Evolutionary conservation across 208 protist genomes (phyloP), one percentile per base, ranked within the genome.

Genomic region (Entamoeba moshkovskii): DNA sequence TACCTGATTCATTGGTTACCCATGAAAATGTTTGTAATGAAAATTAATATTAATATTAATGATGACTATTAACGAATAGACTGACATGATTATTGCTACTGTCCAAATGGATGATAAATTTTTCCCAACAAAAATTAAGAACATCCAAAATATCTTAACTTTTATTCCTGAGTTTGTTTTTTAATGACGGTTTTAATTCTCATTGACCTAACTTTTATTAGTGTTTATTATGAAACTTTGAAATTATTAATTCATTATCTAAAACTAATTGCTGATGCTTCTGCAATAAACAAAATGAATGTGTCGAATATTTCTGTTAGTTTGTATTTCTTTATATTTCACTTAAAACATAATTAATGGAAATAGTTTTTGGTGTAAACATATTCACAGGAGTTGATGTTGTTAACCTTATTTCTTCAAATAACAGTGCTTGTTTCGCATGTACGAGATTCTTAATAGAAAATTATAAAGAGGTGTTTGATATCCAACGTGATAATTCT

Each of bases 31-130:
- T 85, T 85, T 42, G 59, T 85, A 33, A 13, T 85, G 13, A 85
- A 85, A 33, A 29, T 85, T 85, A 59, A 13, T 85, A 38, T 85
- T 85, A 3, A 13, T 85, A 85, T 11, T 85, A 33, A 85, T 8
- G n/a, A 15, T 11, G 8, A 85, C 13, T 85, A 6, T 85, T 85
- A 25, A 59, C 49, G 18, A 18, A 59, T 85, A 85, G 59, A 85
- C 59, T 42, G 59, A 85, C 25, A 85, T 85, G 59, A 85, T 85
- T 13, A 85, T 85, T 38, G 59, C 59, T 42, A 85, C 59, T 13
- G 59, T 85, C n/a, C 59, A 85, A 85, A 85, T 85, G 59, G 59
- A 85, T 38, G 59, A 85, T 38, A 85, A 85, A 85, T 85, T 85
- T 29, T 85, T 33, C n/a, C 59, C 59, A 42, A 85, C 59, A 42